Evolutionary conservation across 2,329 filamentous ascomycete species (phyloP).

Genomic region (Zymoseptoria brevis): DNA sequence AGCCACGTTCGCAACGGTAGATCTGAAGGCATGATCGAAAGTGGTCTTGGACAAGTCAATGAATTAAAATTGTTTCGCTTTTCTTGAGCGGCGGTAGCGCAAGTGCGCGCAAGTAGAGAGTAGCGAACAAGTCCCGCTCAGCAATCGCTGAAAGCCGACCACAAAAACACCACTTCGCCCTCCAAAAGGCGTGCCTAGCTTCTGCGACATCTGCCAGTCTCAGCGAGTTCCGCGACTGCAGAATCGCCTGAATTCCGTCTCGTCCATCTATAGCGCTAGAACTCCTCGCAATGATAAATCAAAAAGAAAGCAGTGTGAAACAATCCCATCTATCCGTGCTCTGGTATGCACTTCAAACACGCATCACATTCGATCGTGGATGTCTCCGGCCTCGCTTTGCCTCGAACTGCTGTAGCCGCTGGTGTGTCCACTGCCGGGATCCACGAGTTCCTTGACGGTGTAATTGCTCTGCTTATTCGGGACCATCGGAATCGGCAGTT

Average conservation of each 20-base stretch:
- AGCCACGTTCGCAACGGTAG: no score
- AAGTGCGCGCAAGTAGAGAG: not conserved
- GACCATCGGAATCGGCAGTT: conserved; percentile 84
- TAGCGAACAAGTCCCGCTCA: not conserved
- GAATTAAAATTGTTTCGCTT: not conserved
- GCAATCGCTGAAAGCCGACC: conserved; percentile 1
- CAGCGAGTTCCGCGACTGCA: conserved; percentile 20
- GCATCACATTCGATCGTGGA: conserved; percentile 21
- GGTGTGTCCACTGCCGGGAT: conserved; percentile 60
- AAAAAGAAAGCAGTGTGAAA: conserved; percentile 1
- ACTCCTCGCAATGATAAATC: conserved; percentile 17
- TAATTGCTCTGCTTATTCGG: conserved; percentile 39
- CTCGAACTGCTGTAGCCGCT: conserved; percentile 43
- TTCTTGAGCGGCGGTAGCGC: not conserved
- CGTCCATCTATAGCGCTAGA: conserved; percentile 23
- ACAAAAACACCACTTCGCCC: not conserved
- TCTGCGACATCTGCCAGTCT: not conserved
- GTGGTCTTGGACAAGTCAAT: not conserved
- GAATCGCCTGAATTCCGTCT: conserved; percentile 7
- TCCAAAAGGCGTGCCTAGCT: not conserved
- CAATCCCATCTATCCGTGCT: conserved; percentile 1
- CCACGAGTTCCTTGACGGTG: conserved; percentile 69
- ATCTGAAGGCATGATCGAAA: not conserved
- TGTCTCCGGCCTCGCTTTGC: conserved; percentile 27
- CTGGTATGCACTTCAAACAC: not conserved